phyloP scores from a whole-genome alignment of 106 monocot genomes.

The Phalaenopsis equestris region DNA sequence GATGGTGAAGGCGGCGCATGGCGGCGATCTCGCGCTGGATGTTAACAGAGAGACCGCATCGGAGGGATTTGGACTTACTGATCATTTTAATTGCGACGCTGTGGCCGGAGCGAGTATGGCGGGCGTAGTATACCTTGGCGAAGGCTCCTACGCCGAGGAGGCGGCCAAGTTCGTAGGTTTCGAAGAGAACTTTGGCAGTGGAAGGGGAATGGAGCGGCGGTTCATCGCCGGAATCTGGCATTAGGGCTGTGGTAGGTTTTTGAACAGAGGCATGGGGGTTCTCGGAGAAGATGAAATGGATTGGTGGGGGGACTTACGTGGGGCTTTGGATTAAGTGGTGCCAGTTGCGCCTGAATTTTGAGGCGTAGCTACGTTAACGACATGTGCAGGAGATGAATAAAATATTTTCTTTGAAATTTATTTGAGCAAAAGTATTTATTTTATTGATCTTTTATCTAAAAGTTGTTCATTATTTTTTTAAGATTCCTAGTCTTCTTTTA shows the following conservation, averaged over 20 bases:
- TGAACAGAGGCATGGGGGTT: not conserved
- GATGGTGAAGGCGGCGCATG: conserved; percentile 34
- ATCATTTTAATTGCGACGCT: conserved; percentile 36
- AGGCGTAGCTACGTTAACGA: not conserved
- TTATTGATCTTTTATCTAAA: too few relatives aligned
- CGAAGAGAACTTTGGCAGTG: conserved; percentile 11
- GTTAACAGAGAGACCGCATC: conserved; percentile 9
- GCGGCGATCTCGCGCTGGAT: conserved; percentile 24
- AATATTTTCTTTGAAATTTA: too few relatives aligned
- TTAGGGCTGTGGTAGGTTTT: not conserved
- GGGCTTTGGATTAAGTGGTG: not conserved
- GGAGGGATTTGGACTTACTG: conserved; percentile 6
- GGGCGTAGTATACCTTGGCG: conserved; percentile 24
- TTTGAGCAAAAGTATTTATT: too few relatives aligned
- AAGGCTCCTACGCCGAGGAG: conserved; percentile 22
- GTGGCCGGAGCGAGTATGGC: conserved; percentile 18
- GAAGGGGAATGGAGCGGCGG: not conserved
- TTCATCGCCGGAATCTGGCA: conserved; percentile 5
- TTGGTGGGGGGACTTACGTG: not conserved
- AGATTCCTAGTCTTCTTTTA: too few relatives aligned
- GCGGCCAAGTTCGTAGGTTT: conserved; percentile 16
- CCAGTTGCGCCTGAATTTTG: not conserved
- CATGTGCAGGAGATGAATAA: too few relatives aligned
- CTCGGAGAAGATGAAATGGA: not conserved
- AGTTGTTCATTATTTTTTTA: too few relatives aligned